Evolutionary conservation across 257 asterid genomes (phyloP), one percentile per base, ranked within the genome.

Genomic region (Nicotiana tabacum): DNA sequence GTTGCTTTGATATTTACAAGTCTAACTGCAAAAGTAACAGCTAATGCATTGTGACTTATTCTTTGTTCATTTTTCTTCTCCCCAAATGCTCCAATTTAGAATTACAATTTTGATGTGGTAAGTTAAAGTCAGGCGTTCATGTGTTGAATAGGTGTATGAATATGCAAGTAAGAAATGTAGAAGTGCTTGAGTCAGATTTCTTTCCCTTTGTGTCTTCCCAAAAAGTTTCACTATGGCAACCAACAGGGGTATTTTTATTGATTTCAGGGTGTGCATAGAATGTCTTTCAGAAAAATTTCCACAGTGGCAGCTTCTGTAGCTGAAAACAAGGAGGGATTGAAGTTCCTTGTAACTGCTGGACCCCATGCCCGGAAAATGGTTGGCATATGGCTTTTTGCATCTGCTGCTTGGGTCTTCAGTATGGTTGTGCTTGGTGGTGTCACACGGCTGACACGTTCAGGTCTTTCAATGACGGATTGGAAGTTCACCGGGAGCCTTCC

Each of bases 401-500:
- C 97, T 43, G 95, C 99, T 77, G 95, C 97, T 78, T 96, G 98
- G 98, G 98, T 96, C 72, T 96, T 92, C 68, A 93, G 98, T 84
- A 94, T 96, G 98, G 99, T 96, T 83, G 92, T 96, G 35, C 97
- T 96, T 61, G 99, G 98, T 77, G 98, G 99, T 78, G 85, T 96
- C 83, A 96, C 99, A 5, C 91, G 98, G 43, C 85, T 96, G 66
- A 96, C 98, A 4, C 90, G 98, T 87, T 96, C 99, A 9, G 99
- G 98, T 78, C 96, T 96, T 32, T 96, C 99, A 60, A 96, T 96
- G 99, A 94, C 99, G 43, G 98, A 94, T 86, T 96, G 98, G 99
- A 94, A 96, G 85, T 96, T 96, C 85, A 89, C 98, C 4, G 99
- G 99, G 56, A 16, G 90, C 60, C 97, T 96, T 78, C 99, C 98